Evolutionary conservation across 1,139 yeast species (phyloP), one percentile per base, ranked within the genome.

Genomic region (Torulaspora pretoriensis): DNA sequence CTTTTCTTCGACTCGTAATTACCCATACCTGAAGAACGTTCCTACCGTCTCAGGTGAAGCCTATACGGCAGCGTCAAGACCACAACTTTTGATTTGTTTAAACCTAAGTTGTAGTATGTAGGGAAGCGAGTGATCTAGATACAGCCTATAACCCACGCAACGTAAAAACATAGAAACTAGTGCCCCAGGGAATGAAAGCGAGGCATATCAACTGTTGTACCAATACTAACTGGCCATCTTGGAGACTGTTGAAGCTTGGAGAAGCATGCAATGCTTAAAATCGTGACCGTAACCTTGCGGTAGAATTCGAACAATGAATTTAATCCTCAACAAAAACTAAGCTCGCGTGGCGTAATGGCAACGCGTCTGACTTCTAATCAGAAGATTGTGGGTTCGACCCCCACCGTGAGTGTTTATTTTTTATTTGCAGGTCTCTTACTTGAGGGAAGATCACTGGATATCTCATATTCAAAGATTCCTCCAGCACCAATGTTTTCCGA

Each of bases 301-400:
- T n/a, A n/a, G n/a, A n/a, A n/a, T n/a, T n/a, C n/a, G n/a, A n/a
- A n/a, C n/a, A n/a, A n/a, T n/a, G n/a, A n/a, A n/a, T n/a, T n/a
- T n/a, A n/a, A n/a, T n/a, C n/a, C n/a, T n/a, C n/a, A 16, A 32
- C 16, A 28, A 45, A 35, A 9, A 17, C 26, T 7, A 40, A 55
- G 77, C 76, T 72, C 71, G 75, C 71, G 75, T 73, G 73, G 77
- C 77, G 76, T 72, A 73, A 73, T 73, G 77, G 78, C 75, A 73
- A 72, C 76, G 78, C 77, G 77, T 73, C 75, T 72, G 77, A 73
- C 78, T 73, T 73, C 77, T 73, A 70, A 73, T 73, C 76, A 71
- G 76, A 72, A 72, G 77, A 72, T 71, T 73, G 74, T 69, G 77
- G 77, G 77, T 73, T 73, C 77, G 77, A 73, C 75, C 74, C 77